phyloP scores from a whole-genome alignment of 768 basidiomycete genomes.

The Mycena chlorophos region DNA sequence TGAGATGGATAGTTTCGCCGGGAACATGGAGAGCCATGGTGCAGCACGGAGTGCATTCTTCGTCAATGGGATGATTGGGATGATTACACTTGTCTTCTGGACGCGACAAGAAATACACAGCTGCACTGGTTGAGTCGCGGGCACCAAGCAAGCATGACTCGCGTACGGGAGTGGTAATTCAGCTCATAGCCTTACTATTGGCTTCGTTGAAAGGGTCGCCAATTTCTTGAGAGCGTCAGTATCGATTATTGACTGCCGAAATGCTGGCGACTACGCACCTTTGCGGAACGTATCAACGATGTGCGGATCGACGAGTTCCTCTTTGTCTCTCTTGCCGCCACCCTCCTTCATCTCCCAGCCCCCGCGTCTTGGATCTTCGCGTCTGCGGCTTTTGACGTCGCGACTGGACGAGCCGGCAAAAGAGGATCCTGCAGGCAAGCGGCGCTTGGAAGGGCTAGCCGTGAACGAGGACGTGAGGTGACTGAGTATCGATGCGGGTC shows the following conservation, averaged over 20 bases:
- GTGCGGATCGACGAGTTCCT: conserved; percentile 51
- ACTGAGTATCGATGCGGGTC: conserved; percentile 34
- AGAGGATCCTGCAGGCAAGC: conserved; percentile 49
- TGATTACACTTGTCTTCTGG: conserved; percentile 4
- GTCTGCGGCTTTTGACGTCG: conserved; percentile 52
- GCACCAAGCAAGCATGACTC: not conserved
- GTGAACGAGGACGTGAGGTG: conserved; percentile 37
- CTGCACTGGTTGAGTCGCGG: not conserved
- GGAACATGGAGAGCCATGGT: too few relatives aligned
- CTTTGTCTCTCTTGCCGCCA: conserved; percentile 52
- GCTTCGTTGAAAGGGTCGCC: conserved; percentile 56
- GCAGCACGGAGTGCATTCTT: too few relatives aligned
- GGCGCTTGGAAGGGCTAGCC: conserved; percentile 47
- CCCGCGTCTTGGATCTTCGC: conserved; percentile 41
- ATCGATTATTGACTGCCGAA: not conserved
- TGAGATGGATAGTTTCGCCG: too few relatives aligned
- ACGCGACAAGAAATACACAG: not conserved
- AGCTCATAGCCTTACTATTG: conserved; percentile 26
- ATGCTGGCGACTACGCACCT: conserved; percentile 35
- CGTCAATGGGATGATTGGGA: too few relatives aligned
- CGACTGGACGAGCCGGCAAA: conserved; percentile 44
- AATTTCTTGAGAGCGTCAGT: conserved; percentile 39
- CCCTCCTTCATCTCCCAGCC: conserved; percentile 36
- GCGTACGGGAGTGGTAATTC: conserved; percentile 6
- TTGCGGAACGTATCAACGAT: conserved; percentile 56